These are phyloP conservation scores for Fusarium zealandicum DNA, from an alignment of 2,329 filamentous ascomycete genomes.

Conservation along the genomic window DNA sequence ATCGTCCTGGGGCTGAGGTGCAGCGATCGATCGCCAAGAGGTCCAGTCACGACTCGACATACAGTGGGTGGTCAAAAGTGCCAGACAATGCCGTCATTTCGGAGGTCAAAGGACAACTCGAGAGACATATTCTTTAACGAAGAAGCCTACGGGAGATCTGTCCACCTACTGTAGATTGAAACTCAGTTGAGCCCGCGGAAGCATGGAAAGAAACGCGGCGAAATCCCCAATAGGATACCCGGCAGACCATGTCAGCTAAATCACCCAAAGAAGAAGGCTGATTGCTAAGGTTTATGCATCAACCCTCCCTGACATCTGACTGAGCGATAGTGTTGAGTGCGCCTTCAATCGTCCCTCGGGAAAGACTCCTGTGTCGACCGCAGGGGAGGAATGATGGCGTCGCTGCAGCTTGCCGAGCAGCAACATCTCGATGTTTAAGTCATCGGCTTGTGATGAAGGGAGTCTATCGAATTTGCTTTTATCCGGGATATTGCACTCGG, in stretches of 20 bases:
- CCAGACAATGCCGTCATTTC: too few relatives aligned
- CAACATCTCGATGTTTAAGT: not conserved
- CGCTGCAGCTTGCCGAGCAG: constrained; percentile 2
- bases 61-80: too few relatives aligned
- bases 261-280: not conserved
- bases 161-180: too few relatives aligned
- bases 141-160: too few relatives aligned
- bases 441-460: too few relatives aligned
- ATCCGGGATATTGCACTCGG: not conserved
- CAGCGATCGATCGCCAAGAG: not conserved
- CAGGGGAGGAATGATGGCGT: constrained; percentile 32
- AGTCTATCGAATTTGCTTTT: too few relatives aligned
- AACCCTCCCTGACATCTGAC: not conserved
- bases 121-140: too few relatives aligned
- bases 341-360: not conserved
- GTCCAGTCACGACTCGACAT: too few relatives aligned
- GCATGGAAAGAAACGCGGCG: not conserved
- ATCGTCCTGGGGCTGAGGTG: not conserved
- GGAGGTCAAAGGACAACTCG: too few relatives aligned
- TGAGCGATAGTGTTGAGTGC: not conserved
- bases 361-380: constrained; percentile 4
- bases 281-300: constrained; percentile 1
- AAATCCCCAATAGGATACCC: not conserved
- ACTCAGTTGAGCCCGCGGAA: not conserved
- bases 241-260: not conserved